Evolutionary conservation across 768 basidiomycete species (phyloP), one percentile per base, ranked within the genome.

Genomic region (Lentinus brumalis): DNA sequence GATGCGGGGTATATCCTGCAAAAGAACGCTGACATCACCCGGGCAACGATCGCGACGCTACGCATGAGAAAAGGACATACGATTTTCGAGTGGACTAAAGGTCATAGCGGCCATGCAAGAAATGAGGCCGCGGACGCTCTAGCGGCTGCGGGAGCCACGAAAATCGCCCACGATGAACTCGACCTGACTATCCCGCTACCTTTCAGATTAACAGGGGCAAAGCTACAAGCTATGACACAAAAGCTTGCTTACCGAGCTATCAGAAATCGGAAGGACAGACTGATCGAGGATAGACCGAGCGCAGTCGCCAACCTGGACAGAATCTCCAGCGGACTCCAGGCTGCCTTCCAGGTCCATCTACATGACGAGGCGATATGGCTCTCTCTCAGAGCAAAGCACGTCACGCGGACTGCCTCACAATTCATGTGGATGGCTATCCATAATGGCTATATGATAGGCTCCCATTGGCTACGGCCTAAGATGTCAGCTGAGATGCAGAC

Each of bases 381-480:
- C 5, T 35, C 32, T 5, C 32, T 15, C 1, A 31, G 18, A 15
- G 42, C 29, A 9, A 21, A 11, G 11, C 11, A 59, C 32, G 18
- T 59, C 1, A 12, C 44, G 1, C 6, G 30, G 10, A 29, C 51
- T 16, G 26, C 18, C 9, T 7, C 47, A 1, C 50, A 59, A n/a
- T 59, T 59, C 11, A 8, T 45, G 8, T 59, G 57, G 57, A 32
- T 14, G 32, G n/a, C 38, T 3, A 44, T 59, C 4, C 57, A 59
- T 26, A 44, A 59, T 18, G 51, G 39, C 1, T 59, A 26, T 41
- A 52, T 55, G 54, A 29, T 51, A 1, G 47, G 59, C 2, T 15
- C 35, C 11, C 51, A 59, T 21, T 59, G 58, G 58, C 50, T 61
- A 1, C 14, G 58, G 16, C 21, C 26, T 1, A 21, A 16, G 4